A percentile compares a stretch with the other conserved stretches of the same genome.
These are phyloP conservation scores for Cicer yamashitae DNA, from an alignment of 306 rosid species.

Conservation along the genomic window DNA sequence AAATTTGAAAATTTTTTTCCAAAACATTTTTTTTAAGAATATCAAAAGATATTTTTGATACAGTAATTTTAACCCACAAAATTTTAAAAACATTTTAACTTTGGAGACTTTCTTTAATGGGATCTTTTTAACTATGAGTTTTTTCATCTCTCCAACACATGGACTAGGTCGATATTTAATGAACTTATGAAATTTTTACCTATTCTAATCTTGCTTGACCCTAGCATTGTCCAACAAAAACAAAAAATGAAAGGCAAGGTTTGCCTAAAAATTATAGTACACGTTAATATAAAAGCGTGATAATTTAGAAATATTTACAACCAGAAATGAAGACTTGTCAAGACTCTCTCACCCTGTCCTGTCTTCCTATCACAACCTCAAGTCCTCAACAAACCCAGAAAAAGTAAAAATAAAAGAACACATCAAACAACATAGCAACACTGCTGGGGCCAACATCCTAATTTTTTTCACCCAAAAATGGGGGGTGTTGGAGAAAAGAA, in stretches of 20 bases:
- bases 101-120: too few species aligned
- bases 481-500: slow-evolving; percentile 50
- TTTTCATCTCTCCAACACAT: too few species aligned
- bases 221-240: neutral
- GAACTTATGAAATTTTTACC: too few species aligned
- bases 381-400: slow-evolving; percentile 43
- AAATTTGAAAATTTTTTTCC: too few species aligned
- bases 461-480: slow-evolving; percentile 40
- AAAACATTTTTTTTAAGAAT: too few species aligned
- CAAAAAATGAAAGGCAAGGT: neutral
- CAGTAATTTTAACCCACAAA: too few species aligned
- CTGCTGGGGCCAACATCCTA: slow-evolving; percentile 46
- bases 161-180: too few species aligned
- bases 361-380: slow-evolving; percentile 43
- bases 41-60: too few species aligned
- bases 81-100: too few species aligned
- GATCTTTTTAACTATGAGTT: too few species aligned
- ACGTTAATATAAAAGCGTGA: slow-evolving; percentile 45
- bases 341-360: slow-evolving; percentile 33
- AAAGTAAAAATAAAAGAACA: slow-evolving; percentile 9
- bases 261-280: slow-evolving; percentile 5
- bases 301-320: slow-evolving; percentile 61
- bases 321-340: slow-evolving; percentile 48
- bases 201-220: neutral
- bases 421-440: slow-evolving; percentile 48